These are phyloP conservation scores for Exophiala xenobiotica DNA, from an alignment of 2,329 filamentous ascomycete genomes.

Conservation along the genomic window DNA sequence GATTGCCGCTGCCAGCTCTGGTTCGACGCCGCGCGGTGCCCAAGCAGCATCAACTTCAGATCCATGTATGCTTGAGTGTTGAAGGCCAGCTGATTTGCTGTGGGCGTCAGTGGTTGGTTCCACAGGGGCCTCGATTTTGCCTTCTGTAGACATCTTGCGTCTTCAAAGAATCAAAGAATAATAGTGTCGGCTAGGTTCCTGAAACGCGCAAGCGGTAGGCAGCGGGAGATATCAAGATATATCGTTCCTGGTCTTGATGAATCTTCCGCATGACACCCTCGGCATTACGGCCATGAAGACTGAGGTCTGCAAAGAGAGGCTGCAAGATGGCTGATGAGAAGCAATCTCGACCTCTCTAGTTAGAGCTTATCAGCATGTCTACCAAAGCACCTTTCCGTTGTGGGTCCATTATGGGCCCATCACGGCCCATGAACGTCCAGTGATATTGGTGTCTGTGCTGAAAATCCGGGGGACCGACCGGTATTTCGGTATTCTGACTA, in stretches of 20 bases:
- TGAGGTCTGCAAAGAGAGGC: too few relatives aligned
- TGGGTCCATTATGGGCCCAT: too few relatives aligned
- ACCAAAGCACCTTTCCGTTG: neutral
- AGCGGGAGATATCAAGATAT: too few relatives aligned
- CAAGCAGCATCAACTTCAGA: neutral
- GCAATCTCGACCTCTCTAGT: too few relatives aligned
- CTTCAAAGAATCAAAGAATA: neutral
- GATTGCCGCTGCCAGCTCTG: neutral
- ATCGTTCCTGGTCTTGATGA: neutral
- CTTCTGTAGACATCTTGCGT: neutral
- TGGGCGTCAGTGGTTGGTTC: neutral
- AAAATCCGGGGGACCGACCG: neutral
- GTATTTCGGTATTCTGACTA: too few relatives aligned
- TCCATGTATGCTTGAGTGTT: neutral
- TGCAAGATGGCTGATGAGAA: too few relatives aligned
- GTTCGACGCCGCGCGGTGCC: neutral
- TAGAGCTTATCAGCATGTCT: neutral
- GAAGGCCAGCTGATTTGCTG: neutral
- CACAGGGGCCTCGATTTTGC: neutral
- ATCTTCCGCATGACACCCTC: neutral
- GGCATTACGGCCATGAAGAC: neutral
- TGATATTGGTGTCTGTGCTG: neutral
- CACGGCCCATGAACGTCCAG: too few relatives aligned
- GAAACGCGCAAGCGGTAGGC: too few relatives aligned
- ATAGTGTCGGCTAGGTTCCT: neutral